Base-by-base conservation (phyloP, 2,329 filamentous ascomycete species). In the Aspergillus sp. region DNA sequence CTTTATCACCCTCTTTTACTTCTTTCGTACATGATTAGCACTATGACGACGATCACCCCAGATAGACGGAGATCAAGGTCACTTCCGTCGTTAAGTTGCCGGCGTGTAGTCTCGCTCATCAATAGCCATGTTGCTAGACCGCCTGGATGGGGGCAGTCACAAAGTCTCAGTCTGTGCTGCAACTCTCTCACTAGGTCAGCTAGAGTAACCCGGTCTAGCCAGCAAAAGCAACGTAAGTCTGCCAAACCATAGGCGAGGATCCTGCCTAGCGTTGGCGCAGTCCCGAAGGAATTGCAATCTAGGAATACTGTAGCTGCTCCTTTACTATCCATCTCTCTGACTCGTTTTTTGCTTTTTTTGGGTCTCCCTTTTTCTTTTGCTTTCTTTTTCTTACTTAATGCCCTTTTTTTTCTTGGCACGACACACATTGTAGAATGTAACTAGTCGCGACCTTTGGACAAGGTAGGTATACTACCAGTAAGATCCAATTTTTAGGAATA, bases 21-120 rank as follows among this genome's bases (percentile, higher is more conserved):
- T 58, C 54, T 64, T 63, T 52, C 52, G 61, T 62, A 45, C 45
- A 62, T 32, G 61, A 59, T 65, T 48, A 51, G 55, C 59, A 56
- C 41, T 50, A 59, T 60, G 23, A 50, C 54, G 63, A 56, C 61
- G 65, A 65, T 66, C 65, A 62, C 59, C 59, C 61, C 61, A 62
- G 59, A 60, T 32, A 45, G 51, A 50, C 56, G 36, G 47, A 57
- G 52, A 54, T 56, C 49, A 28, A 49, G 36, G 12, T 30, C 36
- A 28, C 21, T 59, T 38, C 19, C 28, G 51, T 53, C 30, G 21
- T 56, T 36, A 15, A 58, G 56, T 28, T 17, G 38, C 30, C 38
- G 48, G 32, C 13, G 39, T 36, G 30, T 5, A 38, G 25, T 28
- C 49, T 36, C 25, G 39, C 41, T 28, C 39, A 2, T 43, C 54